Evolutionary conservation across 2,329 filamentous ascomycete genomes (phyloP), one percentile per base, ranked within the genome.

Genomic region (Sporothrix sp.): DNA sequence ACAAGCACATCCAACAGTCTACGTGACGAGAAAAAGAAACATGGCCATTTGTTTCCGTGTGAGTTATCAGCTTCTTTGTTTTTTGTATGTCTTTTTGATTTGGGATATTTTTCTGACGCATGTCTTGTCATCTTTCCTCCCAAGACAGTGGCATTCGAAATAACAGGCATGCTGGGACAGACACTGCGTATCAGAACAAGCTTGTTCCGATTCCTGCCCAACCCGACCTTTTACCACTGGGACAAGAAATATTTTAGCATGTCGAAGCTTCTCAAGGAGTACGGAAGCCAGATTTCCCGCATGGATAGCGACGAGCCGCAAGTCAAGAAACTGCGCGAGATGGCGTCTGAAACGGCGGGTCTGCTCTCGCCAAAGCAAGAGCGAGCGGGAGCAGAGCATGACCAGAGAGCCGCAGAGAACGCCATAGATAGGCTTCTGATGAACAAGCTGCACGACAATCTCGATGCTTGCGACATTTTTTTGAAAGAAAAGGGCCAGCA

Each of bases 141-240:
- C 25, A 5, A 28, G 10, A 2, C 23, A 78, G 76, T 81, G 1
- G 69, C 74, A 0, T 80, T 80, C 46, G 77, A 81, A 57, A 67
- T 81, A 0, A 60, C 78, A 2, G 77, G 75, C n/a, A 80, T 81
- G 76, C 62, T 80, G 1, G 69, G 70, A 39, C 67, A 68, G 23
- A 70, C 68, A 0, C 65, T 78, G 20, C 73, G 77, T 48, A 71
- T 78, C 20, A 64, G 65, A 6, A 62, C 71, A 40, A 76, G 67
- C 44, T 68, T 65, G 51, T 80, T 74, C 54, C 74, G 74, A 2
- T 71, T 72, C 60, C 65, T 81, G 1, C 77, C 77, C 0, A 81
- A 81, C 54, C 77, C 77, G 0, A 80, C 76, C 0, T 65, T 68
- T 1, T 73, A 74, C 48, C 63, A 62, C n/a, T 80, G 75, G 76